Base-by-base conservation (phyloP, 257 asterid species). In the Pogostemon cablin region DNA sequence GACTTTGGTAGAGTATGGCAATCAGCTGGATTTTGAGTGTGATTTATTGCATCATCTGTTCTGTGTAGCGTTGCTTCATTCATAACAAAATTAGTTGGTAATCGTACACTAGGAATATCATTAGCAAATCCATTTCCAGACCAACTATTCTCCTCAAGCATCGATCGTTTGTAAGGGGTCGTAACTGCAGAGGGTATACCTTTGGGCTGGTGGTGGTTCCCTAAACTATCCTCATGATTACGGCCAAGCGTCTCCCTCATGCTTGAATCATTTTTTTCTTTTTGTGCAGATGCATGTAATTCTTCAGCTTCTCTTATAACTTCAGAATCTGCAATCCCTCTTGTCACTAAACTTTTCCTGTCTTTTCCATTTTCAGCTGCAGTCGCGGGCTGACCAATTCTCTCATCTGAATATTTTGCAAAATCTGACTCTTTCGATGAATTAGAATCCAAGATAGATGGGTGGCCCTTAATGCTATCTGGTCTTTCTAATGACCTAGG, bases 281-380 rank as follows among this genome's bases (percentile, higher is more conserved):
- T 78, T 46, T 76, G 73, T 67, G 85, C 76, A 68, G 86, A 80
- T 79, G 87, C 80, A 72, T 72, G 91, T 76, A 84, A 81, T 67
- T 82, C 95, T 55, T 78, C 73, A 62, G 86, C 72, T 75, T 90
- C 89, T 75, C 80, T 62, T 5, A 76, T 68, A 71, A 71, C 54
- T 70, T 82, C 93, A 73, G 85, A 62, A 68, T 87, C 88, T 39
- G 72, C 59, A 56, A 73, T 82, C 79, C 73, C 84, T 81, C 81
- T 85, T 72, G 86, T 70, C 56, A 50, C 47, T 55, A 73, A 75
- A 81, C 62, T 67, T 64, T 81, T 93, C 83, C 84, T 79, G 71
- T 84, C 92, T 66, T 83, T 87, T 34, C 73, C 86, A 81, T 77
- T 85, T 76, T 85, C 96, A 76, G 67, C 75, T 42, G 77, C 79